Evolutionary conservation across 2,329 filamentous ascomycete species (phyloP).

Genomic region (Geosmithia flava): DNA sequence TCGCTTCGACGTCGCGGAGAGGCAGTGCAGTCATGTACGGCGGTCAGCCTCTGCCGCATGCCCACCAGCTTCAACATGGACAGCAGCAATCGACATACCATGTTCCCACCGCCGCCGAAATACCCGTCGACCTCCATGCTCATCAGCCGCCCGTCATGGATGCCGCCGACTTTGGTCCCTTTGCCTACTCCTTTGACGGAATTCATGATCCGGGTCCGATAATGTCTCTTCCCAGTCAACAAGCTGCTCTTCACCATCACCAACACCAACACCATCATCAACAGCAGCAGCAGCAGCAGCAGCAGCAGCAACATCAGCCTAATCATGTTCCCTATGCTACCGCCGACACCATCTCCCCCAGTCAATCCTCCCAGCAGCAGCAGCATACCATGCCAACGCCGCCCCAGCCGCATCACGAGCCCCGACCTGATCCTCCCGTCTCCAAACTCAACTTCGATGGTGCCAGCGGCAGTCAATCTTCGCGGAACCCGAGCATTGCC

Average conservation of each 20-base stretch:
- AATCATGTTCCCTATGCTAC: neutral
- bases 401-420: neutral
- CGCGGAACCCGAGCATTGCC: constrained; percentile 18
- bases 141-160: constrained; percentile 23
- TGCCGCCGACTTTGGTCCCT: constrained; percentile 37
- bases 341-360: neutral
- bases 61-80: constrained; percentile 2
- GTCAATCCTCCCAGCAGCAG: constrained; percentile 3
- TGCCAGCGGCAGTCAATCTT: constrained; percentile 7
- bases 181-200: constrained; percentile 34
- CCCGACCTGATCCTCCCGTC: neutral
- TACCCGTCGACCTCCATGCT: constrained; percentile 1
- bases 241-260: constrained; percentile 8
- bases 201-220: constrained; percentile 15
- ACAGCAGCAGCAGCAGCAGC: neutral
- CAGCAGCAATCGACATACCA: neutral
- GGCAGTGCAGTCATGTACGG: constrained; percentile 5
- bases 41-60: constrained; percentile 2
- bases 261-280: neutral
- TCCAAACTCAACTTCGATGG: constrained; percentile 7
- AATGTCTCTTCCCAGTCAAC: constrained; percentile 16
- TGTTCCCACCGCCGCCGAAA: neutral
- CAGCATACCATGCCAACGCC: neutral
- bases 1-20: neutral
- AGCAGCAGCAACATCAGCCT: neutral